Base-by-base conservation (phyloP, 2,329 filamentous ascomycete species). In the Epichloe festucae region DNA sequence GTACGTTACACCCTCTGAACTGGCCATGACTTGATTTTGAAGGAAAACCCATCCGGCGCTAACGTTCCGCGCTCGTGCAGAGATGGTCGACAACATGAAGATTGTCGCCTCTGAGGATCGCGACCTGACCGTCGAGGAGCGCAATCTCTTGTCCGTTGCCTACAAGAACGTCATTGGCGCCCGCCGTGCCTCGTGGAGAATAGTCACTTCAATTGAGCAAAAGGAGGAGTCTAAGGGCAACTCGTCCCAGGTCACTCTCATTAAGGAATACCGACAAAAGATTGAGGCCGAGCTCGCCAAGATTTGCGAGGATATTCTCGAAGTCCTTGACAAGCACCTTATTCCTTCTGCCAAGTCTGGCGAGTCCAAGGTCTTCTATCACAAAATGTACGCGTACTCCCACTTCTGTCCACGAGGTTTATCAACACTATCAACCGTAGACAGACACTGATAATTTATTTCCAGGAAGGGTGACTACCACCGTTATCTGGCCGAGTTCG, bases 51-150 rank as follows among this genome's bases (percentile, higher is more conserved):
- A 31, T 34, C 44, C 54, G 42, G 56, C 56, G 60, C 64, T 65
- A 56, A 66, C 59, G 12, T 45, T 52, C 41, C 41, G 49, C 19
- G 46, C 46, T 59, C 41, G 3, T 52, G 53, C 73, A 96, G 91
- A 96, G 77, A 96, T 97, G 91, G 91, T 97, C 62, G 89, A 95
- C 80, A 95, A 96, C 83, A 97, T 97, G 91, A 97, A 96, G 84
- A 84, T 87, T 62, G 91, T 96, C 66, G 91, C 91, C 65, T 90
- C 87, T 62, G 88, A 91, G 70, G 82, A 87, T 68, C 82, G 78
- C 65, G 85, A 89, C 67, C 79, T 89, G 63, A 85, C 84, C 59
- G 89, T 96, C 62, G 91, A 96, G 76, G 90, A 96, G 82, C 87
- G 90, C 71, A 96, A 96, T 77, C 88, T 96, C 59, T 83, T 96